Conservation (phyloP, 257 asterid genomes). For the Petrea volubilis region DNA sequence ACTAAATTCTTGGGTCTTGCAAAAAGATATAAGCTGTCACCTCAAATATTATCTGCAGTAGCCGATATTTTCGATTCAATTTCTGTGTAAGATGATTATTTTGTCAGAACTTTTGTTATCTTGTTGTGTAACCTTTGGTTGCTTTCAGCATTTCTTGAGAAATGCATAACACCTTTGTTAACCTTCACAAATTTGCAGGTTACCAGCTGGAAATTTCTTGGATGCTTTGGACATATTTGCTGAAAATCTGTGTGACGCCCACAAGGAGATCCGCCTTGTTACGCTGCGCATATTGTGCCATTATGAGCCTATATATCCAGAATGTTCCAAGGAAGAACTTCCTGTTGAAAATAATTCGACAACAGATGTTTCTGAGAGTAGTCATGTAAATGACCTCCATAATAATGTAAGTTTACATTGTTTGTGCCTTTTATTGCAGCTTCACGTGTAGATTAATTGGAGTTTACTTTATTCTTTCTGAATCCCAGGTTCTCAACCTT, state of each 20-base stretch:
- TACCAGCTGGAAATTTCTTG: conserved; percentile 40
- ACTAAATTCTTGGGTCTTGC: conserved; percentile 64
- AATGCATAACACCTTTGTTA: conserved; percentile 10
- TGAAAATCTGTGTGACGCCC: conserved; percentile 65
- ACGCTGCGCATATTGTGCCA: conserved; percentile 84
- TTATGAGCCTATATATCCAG: conserved; percentile 51
- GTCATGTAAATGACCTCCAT: conserved; percentile 34
- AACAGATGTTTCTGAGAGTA: conserved; percentile 38
- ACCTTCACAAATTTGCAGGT: conserved; percentile 39
- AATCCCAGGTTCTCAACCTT: conserved; percentile 67
- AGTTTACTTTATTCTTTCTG: conserved; percentile 25
- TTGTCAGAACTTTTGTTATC: not conserved
- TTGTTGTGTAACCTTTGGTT: conserved; percentile 9
- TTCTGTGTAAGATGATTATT: conserved; percentile 46
- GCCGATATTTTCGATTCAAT: conserved; percentile 74
- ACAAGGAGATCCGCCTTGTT: conserved; percentile 68
- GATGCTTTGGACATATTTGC: conserved; percentile 56
- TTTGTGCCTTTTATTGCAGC: conserved; percentile 9
- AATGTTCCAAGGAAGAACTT: conserved; percentile 33
- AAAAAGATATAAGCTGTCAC: conserved; percentile 58
- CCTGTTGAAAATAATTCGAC: conserved; percentile 36
- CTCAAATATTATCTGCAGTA: conserved; percentile 75
- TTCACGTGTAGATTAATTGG: conserved; percentile 7
- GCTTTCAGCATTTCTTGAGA: conserved; percentile 8
- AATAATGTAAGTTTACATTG: conserved; percentile 41